A percentile compares a stretch with the other conserved stretches of the same genome.
phyloP scores from a whole-genome alignment of 352 stramenopile genomes.

The Pythium rishiriense region DNA sequence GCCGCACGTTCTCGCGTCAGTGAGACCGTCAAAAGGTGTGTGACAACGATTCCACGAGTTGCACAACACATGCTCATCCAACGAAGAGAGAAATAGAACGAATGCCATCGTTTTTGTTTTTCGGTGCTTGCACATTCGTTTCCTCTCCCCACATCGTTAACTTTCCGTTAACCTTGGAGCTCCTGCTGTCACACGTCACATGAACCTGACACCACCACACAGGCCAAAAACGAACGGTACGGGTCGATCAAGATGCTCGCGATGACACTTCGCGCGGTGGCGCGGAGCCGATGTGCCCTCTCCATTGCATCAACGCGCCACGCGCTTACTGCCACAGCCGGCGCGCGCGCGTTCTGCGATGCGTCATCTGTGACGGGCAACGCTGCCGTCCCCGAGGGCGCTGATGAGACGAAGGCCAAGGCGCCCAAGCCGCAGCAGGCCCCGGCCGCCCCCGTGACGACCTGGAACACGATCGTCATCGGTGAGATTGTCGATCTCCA shows the following conservation, averaged over 20 bases:
- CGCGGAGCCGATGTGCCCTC: conserved; percentile 2
- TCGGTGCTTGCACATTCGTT: background rate
- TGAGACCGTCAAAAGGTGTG: conserved; percentile 33
- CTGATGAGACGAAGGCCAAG: conserved; percentile 11
- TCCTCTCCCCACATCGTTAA: conserved; percentile 9
- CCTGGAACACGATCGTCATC: conserved; percentile 67
- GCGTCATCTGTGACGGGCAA: background rate
- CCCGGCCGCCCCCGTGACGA: conserved; percentile 40
- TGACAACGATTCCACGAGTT: too few species aligned
- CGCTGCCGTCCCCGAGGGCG: background rate
- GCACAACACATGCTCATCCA: too few species aligned
- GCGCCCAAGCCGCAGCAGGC: conserved; percentile 16
- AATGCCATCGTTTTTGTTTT: conserved; percentile 2
- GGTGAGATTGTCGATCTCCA: conserved; percentile 68
- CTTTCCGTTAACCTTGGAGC: background rate
- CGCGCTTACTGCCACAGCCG: background rate
- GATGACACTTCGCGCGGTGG: background rate
- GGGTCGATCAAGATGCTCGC: conserved; percentile 7
- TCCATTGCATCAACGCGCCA: background rate
- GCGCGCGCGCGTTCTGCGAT: conserved; percentile 22
- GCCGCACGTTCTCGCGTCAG: conserved; percentile 87
- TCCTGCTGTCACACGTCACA: conserved; percentile 16
- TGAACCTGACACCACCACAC: background rate
- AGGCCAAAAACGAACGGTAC: conserved; percentile 7
- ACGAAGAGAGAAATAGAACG: conserved; percentile 10